Percentiles rank a stretch among this genome's conserved stretches.
These are phyloP conservation scores for Aspergillus saccharolyticus DNA, from an alignment of 495 filamentous ascomycete genomes.

Conservation along the genomic window DNA sequence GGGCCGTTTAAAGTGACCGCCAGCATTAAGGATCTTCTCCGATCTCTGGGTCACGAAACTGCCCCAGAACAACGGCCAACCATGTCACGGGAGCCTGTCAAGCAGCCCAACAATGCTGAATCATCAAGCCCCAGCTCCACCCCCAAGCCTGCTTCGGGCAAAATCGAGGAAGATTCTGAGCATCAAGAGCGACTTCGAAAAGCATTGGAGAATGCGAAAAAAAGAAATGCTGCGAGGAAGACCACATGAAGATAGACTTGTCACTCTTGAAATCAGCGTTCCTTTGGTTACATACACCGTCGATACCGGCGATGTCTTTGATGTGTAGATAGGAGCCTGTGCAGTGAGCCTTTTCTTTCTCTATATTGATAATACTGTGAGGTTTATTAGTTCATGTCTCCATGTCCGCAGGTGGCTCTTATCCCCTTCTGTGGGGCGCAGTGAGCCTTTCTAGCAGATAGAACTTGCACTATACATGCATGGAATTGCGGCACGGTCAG, in stretches of 20 bases:
- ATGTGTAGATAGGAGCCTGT: neutral
- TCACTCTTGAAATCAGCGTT: neutral
- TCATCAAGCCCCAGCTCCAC: constrained; percentile 20
- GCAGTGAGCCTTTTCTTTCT: neutral
- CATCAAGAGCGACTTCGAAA: constrained; percentile 44
- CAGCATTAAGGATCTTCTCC: constrained; percentile 30
- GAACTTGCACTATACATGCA: too few relatives aligned
- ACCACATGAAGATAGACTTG: neutral
- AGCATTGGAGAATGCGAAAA: constrained; percentile 47
- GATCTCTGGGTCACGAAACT: constrained; percentile 27
- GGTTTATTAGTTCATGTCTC: too few relatives aligned
- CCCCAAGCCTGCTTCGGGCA: constrained; percentile 9
- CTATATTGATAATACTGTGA: too few relatives aligned
- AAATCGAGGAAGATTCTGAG: constrained; percentile 27
- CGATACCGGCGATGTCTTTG: neutral
- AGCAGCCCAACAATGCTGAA: constrained; percentile 16
- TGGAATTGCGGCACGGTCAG: too few relatives aligned
- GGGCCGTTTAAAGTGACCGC: constrained; percentile 32
- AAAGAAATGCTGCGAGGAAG: constrained; percentile 41
- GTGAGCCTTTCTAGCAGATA: too few relatives aligned
- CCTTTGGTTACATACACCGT: neutral
- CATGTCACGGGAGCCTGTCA: constrained; percentile 10
- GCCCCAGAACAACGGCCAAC: constrained; percentile 14
- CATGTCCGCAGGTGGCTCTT: too few relatives aligned
- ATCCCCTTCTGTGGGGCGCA: too few relatives aligned